These are phyloP conservation scores for Rubroboletus pulcherrimus DNA, from an alignment of 768 basidiomycete species.

Conservation along the genomic window DNA sequence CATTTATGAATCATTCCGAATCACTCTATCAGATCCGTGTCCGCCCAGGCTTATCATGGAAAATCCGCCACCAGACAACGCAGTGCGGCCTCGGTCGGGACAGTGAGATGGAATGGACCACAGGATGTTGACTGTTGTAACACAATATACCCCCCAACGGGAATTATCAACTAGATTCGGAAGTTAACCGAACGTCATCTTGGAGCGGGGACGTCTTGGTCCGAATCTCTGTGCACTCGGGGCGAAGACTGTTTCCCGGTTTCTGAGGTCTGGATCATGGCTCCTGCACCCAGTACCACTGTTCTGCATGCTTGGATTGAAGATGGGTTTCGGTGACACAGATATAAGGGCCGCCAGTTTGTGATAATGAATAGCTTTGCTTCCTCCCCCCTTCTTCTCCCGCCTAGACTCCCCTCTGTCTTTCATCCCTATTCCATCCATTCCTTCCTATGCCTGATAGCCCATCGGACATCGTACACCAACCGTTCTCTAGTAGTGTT, in stretches of 20 bases:
- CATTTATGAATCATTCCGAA: background rate
- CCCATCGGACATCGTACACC: background rate
- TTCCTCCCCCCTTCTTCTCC: background rate
- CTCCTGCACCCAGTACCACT: background rate
- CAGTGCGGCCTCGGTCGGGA: no score
- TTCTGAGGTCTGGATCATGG: background rate
- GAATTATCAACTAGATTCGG: background rate
- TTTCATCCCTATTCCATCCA: background rate
- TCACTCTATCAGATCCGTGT: background rate
- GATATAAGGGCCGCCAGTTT: conserved; percentile 1
- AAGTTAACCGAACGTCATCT: background rate
- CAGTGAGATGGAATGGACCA: background rate
- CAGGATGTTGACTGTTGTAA: background rate
- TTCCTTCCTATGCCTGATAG: background rate
- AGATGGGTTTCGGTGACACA: background rate
- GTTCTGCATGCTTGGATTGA: background rate
- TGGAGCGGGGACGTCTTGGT: background rate
- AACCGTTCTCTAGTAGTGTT: background rate
- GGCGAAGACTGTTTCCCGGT: background rate
- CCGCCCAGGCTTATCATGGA: no score
- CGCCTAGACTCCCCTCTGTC: background rate
- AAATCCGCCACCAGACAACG: background rate
- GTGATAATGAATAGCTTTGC: background rate
- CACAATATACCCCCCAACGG: background rate
- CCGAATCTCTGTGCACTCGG: background rate